These are phyloP conservation scores for Phytophthora colocasiae DNA, from an alignment of 352 stramenopile species.

Conservation along the genomic window DNA sequence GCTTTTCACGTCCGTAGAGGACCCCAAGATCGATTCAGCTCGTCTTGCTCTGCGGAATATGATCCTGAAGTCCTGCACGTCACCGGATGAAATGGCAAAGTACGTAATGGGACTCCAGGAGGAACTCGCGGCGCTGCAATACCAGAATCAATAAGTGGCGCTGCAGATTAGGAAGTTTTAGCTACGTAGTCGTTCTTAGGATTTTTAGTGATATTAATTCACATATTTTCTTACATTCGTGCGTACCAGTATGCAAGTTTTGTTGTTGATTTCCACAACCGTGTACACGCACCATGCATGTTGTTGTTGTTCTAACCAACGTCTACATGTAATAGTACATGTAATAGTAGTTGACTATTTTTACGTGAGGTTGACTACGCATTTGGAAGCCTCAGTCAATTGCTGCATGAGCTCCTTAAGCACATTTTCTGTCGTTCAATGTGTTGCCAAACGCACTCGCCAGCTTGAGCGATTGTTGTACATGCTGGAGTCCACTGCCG, in stretches of 20 bases:
- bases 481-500: conserved; percentile 34
- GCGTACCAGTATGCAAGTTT: too few species aligned
- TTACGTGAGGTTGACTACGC: too few species aligned
- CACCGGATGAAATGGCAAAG: conserved; percentile 57
- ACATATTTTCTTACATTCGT: neutral
- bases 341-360: too few species aligned
- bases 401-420: conserved; percentile 10
- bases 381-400: conserved; percentile 1
- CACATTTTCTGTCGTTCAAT: conserved; percentile 40
- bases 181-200: too few species aligned
- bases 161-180: conserved; percentile 14
- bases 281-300: too few species aligned
- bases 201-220: neutral
- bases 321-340: too few species aligned
- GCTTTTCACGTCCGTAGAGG: conserved; percentile 35
- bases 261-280: too few species aligned
- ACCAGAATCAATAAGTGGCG: conserved; percentile 32
- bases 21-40: conserved; percentile 43
- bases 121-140: conserved; percentile 54
- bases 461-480: conserved; percentile 45
- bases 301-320: too few species aligned
- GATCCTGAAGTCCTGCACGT: conserved; percentile 61
- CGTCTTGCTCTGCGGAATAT: conserved; percentile 54
- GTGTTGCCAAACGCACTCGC: conserved; percentile 34
- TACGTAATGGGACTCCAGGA: conserved; percentile 65